These are phyloP conservation scores for Wallacemonas sp. DNA, from an alignment of 208 protist genomes.

Conservation along the genomic window DNA sequence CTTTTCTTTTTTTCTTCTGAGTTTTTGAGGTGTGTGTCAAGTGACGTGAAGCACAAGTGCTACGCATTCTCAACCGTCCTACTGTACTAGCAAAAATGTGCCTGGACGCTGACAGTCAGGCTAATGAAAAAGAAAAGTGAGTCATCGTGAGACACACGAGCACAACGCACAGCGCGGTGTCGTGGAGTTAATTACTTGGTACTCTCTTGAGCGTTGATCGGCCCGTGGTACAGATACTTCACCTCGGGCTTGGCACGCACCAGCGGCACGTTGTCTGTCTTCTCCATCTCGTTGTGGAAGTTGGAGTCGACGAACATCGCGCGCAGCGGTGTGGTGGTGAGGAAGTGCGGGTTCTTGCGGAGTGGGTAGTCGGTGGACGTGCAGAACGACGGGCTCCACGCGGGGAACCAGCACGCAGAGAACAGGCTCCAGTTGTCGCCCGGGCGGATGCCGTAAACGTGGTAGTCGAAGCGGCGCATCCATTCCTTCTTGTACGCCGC, in stretches of 20 bases:
- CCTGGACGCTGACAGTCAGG: not conserved
- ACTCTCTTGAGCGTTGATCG: constrained; percentile 22
- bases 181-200: not conserved
- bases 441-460: constrained; percentile 87
- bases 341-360: constrained; percentile 90
- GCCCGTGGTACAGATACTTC: constrained; percentile 76
- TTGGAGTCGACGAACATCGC: constrained; percentile 54
- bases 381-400: constrained; percentile 55
- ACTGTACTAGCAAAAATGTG: constrained; percentile 6
- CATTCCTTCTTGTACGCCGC: constrained; percentile 89
- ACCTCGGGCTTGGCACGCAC: constrained; percentile 69
- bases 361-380: constrained; percentile 78
- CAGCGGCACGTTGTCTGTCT: constrained; percentile 55
- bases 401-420: constrained; percentile 77
- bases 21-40: not conserved
- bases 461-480: constrained; percentile 89
- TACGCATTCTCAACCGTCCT: not conserved
- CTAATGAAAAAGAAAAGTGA: constrained; percentile 4
- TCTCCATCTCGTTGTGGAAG: constrained; percentile 45
- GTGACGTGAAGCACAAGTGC: not conserved
- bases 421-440: constrained; percentile 81
- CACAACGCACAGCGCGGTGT: not conserved
- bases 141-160: constrained; percentile 13
- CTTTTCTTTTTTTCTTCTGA: not conserved
- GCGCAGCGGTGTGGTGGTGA: constrained; percentile 71